phyloP scores from a whole-genome alignment of 2,329 filamentous ascomycete species.

The Tolypocladium inflatum region DNA sequence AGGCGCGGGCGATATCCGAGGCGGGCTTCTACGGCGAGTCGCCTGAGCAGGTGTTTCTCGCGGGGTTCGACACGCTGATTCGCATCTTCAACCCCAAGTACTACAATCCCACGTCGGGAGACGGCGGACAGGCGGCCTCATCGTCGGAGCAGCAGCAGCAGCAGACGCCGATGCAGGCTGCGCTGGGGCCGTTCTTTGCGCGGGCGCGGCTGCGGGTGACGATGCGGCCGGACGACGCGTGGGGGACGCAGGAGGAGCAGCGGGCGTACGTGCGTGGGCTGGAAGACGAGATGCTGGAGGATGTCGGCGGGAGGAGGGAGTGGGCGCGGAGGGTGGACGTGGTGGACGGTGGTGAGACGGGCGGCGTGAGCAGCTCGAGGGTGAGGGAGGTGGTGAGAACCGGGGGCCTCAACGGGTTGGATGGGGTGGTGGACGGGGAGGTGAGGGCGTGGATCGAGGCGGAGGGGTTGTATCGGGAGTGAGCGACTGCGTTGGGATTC shows the following conservation, averaged over 20 bases:
- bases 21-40: constrained; percentile 30
- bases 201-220: constrained; percentile 54
- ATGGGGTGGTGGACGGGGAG: constrained; percentile 42
- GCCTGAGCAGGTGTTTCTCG: constrained; percentile 55
- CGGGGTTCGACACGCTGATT: constrained; percentile 68
- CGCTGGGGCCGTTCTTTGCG: constrained; percentile 54
- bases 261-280: constrained; percentile 44
- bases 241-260: constrained; percentile 38
- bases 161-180: constrained; percentile 31
- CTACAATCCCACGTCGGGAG: constrained; percentile 30
- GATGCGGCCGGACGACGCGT: constrained; percentile 50
- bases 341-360: constrained; percentile 34
- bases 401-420: constrained; percentile 32
- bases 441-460: constrained; percentile 49
- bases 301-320: constrained; percentile 40
- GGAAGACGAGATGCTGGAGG: constrained; percentile 33
- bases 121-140: background rate
- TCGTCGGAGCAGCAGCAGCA: background rate
- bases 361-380: constrained; percentile 49
- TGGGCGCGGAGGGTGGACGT: constrained; percentile 56
- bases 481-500: constrained; percentile 7
- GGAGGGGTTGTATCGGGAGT: constrained; percentile 43
- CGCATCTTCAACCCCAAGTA: constrained; percentile 67
- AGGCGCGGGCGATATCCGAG: constrained; percentile 48
- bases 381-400: constrained; percentile 47